Conservation (phyloP, 257 asterid genomes). For the Fraxinus quadrangulata region DNA sequence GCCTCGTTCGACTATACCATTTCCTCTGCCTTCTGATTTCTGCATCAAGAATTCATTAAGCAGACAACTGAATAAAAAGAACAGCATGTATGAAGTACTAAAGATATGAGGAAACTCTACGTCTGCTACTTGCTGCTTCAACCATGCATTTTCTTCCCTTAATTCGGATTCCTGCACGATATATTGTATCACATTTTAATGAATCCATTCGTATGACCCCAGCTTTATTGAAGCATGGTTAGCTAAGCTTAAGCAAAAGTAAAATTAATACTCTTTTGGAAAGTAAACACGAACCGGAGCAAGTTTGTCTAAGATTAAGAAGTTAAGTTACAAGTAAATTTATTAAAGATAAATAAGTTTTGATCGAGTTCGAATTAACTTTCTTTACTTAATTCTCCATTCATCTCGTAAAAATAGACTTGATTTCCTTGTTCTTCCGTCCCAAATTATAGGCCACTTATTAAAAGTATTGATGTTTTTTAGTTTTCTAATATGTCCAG, state of each 20-base stretch:
- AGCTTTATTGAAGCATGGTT: background rate
- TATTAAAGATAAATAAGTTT: no score
- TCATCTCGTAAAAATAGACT: no score
- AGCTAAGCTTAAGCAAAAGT: background rate
- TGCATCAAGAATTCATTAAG: constrained; percentile 1
- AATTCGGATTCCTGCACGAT: constrained; percentile 44
- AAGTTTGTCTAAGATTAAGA: no score
- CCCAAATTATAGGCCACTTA: no score
- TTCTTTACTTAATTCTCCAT: no score
- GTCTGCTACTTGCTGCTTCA: constrained; percentile 33
- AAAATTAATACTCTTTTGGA: background rate
- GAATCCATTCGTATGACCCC: background rate
- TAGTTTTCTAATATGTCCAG: no score
- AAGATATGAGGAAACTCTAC: background rate
- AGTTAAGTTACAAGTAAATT: no score
- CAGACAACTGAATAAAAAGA: background rate
- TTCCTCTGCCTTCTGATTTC: constrained; percentile 5
- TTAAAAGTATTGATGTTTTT: no score
- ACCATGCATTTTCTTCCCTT: constrained; percentile 38
- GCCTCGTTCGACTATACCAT: constrained; percentile 20
- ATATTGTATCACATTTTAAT: background rate
- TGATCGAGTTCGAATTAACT: no score
- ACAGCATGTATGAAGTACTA: background rate
- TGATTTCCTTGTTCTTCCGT: no score
- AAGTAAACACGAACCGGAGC: no score